These are phyloP conservation scores for Porodaedalea pini DNA, from an alignment of 1,284 basidiomycete species.

Conservation along the genomic window DNA sequence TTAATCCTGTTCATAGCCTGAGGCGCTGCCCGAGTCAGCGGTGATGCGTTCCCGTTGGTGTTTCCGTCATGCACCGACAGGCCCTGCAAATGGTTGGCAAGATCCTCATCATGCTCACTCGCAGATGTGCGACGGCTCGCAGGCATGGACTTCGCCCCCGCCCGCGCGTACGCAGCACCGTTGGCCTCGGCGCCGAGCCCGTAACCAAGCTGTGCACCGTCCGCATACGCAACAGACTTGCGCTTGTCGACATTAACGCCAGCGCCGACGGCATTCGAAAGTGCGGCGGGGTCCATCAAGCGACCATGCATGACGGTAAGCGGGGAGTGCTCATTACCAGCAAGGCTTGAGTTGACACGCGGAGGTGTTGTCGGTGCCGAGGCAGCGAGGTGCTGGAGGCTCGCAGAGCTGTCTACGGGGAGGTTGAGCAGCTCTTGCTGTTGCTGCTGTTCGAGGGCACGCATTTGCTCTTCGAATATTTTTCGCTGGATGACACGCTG, in stretches of 20 bases:
- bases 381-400: conserved; percentile 65
- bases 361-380: conserved; percentile 83
- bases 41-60: conserved; percentile 37
- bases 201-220: conserved; percentile 46
- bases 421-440: conserved; percentile 76
- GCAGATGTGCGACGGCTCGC: conserved; percentile 80
- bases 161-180: conserved; percentile 11
- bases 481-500: conserved; percentile 82
- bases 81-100: conserved; percentile 69
- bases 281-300: conserved; percentile 52
- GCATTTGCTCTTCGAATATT: conserved; percentile 93
- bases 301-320: conserved; percentile 7
- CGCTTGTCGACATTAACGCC: conserved; percentile 61
- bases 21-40: conserved; percentile 44
- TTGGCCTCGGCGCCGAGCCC: conserved; percentile 11
- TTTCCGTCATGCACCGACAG: conserved; percentile 54
- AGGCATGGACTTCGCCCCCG: conserved; percentile 80
- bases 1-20: conserved; percentile 38
- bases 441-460: conserved; percentile 86
- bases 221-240: conserved; percentile 82
- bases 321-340: conserved; percentile 41
- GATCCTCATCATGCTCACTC: conserved; percentile 74
- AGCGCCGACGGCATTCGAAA: conserved; percentile 59
- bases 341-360: conserved; percentile 63
- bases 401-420: conserved; percentile 53